Percentiles rank a stretch among this genome's conserved stretches.
These are phyloP conservation scores for Metschnikowia peoriensis DNA, from an alignment of 805 yeast species.

Conservation along the genomic window DNA sequence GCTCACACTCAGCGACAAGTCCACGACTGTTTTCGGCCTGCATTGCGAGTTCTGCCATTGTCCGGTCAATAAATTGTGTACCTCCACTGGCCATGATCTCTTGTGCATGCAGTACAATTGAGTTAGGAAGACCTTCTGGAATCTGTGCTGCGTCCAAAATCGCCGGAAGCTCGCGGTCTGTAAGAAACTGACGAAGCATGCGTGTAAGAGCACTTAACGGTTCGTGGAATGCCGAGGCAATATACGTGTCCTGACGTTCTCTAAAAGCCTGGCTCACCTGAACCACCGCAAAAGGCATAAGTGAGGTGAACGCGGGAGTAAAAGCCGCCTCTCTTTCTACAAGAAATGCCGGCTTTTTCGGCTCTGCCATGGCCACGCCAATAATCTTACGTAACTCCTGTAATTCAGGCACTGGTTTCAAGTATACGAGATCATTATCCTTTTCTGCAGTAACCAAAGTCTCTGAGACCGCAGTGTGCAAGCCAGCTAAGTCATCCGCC, in stretches of 20 bases:
- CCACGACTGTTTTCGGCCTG: slow-evolving; percentile 41
- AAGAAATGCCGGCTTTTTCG: slow-evolving; percentile 29
- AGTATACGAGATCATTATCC: slow-evolving; percentile 79
- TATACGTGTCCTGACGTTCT: slow-evolving; percentile 59
- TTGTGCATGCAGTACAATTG: slow-evolving; percentile 54
- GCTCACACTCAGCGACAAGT: slow-evolving; percentile 45
- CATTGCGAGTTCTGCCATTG: slow-evolving; percentile 46
- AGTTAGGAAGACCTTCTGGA: slow-evolving; percentile 57
- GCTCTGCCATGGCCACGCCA: slow-evolving; percentile 57
- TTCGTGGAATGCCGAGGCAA: slow-evolving; percentile 40
- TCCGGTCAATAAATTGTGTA: slow-evolving; percentile 34
- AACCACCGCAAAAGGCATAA: slow-evolving; percentile 61
- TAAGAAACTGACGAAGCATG: slow-evolving; percentile 42
- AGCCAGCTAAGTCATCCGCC: slow-evolving; percentile 51
- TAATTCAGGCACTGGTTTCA: slow-evolving; percentile 57
- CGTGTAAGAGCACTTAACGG: slow-evolving; percentile 51
- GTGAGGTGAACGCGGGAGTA: slow-evolving; percentile 3
- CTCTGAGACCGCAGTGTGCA: slow-evolving; percentile 44
- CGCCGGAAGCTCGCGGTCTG: slow-evolving; percentile 56
- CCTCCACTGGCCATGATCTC: slow-evolving; percentile 58
- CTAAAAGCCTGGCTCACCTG: slow-evolving; percentile 66
- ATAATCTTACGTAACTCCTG: slow-evolving; percentile 40
- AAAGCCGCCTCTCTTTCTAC: slow-evolving; percentile 19
- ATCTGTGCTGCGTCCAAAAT: slow-evolving; percentile 58
- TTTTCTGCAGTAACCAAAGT: slow-evolving; percentile 57